phyloP scores from a whole-genome alignment of 2,329 filamentous ascomycete species.

The Microcyclospora tardicrescens region DNA sequence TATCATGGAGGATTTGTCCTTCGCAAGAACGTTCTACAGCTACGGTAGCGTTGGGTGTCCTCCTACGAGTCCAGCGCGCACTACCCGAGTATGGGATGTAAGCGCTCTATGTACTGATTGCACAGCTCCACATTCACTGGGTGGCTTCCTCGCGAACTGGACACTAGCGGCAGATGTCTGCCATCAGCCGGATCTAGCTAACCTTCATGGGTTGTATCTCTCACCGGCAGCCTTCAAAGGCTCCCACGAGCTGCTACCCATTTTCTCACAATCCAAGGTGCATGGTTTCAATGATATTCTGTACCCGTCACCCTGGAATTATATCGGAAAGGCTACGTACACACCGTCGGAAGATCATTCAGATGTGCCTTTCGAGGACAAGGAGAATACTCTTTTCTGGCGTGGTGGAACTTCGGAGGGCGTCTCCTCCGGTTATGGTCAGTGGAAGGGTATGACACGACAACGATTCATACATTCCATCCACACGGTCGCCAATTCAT shows the following conservation, averaged over 20 bases:
- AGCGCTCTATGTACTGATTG: slow-evolving; percentile 53
- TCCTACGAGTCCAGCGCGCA: slow-evolving; percentile 46
- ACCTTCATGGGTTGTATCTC: slow-evolving; percentile 61
- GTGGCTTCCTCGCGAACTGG: slow-evolving; percentile 56
- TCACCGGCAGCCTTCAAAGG: slow-evolving; percentile 50
- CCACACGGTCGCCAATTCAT: background rate
- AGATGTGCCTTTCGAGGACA: slow-evolving; percentile 45
- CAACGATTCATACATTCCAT: slow-evolving; percentile 60
- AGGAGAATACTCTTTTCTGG: slow-evolving; percentile 59
- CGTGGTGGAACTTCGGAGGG: slow-evolving; percentile 53
- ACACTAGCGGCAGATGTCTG: slow-evolving; percentile 53
- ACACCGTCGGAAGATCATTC: slow-evolving; percentile 38
- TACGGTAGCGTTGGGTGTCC: slow-evolving; percentile 45
- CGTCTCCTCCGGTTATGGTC: slow-evolving; percentile 35
- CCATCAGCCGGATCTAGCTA: slow-evolving; percentile 61
- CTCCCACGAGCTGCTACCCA: slow-evolving; percentile 52
- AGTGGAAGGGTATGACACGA: slow-evolving; percentile 54
- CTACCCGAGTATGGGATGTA: slow-evolving; percentile 49
- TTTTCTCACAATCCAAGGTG: slow-evolving; percentile 65
- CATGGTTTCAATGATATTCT: slow-evolving; percentile 64
- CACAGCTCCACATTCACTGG: slow-evolving; percentile 49
- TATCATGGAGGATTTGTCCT: slow-evolving; percentile 15
- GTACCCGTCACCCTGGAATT: slow-evolving; percentile 54
- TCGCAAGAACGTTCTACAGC: slow-evolving; percentile 24
- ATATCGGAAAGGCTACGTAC: slow-evolving; percentile 44